phyloP scores from a whole-genome alignment of 2,329 filamentous ascomycete genomes.

The Lachnum nothofagi region DNA sequence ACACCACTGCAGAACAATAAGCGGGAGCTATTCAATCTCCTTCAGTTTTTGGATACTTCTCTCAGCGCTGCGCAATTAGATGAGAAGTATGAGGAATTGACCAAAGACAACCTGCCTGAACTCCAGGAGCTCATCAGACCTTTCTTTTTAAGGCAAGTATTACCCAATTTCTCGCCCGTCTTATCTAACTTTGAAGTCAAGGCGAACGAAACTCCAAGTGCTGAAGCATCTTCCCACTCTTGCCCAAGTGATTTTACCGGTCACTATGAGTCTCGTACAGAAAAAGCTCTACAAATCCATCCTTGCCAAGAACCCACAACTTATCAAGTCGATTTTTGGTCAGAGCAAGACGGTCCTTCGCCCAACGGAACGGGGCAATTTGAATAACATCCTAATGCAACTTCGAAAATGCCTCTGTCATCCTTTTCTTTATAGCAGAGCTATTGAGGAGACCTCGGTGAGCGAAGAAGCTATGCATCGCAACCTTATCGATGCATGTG shows the following conservation, averaged over 20 bases:
- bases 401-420: slow-evolving; percentile 91
- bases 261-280: slow-evolving; percentile 92
- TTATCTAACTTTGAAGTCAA: slow-evolving; percentile 24
- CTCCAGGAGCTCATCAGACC: slow-evolving; percentile 78
- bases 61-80: slow-evolving; percentile 70
- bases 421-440: slow-evolving; percentile 86
- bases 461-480: slow-evolving; percentile 60
- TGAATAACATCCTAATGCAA: slow-evolving; percentile 95
- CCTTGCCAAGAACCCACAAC: slow-evolving; percentile 79
- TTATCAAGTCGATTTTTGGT: slow-evolving; percentile 82
- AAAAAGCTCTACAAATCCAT: slow-evolving; percentile 94
- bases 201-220: slow-evolving; percentile 84
- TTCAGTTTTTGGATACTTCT: slow-evolving; percentile 79
- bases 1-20: slow-evolving; percentile 96
- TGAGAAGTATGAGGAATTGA: slow-evolving; percentile 68
- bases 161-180: background rate
- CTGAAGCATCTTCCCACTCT: slow-evolving; percentile 88
- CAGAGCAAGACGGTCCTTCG: slow-evolving; percentile 55
- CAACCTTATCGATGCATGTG: slow-evolving; percentile 85
- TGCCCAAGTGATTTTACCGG: slow-evolving; percentile 88
- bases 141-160: slow-evolving; percentile 50
- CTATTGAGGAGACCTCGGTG: slow-evolving; percentile 77
- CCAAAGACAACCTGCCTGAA: slow-evolving; percentile 72
- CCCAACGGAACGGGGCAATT: slow-evolving; percentile 65
- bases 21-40: slow-evolving; percentile 88